Evolutionary conservation across 179 eudicot genomes (phyloP).

Genomic region (Silene noctiflora): DNA sequence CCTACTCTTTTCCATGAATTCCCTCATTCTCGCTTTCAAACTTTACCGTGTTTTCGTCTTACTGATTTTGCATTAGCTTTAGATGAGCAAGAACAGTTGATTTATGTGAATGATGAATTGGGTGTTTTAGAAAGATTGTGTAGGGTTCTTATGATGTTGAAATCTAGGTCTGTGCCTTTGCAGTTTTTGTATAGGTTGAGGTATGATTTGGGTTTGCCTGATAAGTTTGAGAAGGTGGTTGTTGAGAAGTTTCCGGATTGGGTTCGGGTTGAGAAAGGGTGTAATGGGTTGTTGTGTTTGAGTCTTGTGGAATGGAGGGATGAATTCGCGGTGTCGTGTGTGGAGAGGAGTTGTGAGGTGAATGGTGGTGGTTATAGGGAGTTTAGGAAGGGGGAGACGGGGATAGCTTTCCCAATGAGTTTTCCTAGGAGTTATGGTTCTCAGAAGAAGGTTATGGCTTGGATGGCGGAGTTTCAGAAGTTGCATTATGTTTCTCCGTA

Average conservation of each 20-base stretch:
- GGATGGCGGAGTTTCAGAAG: slow-evolving; percentile 98
- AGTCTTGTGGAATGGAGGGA: slow-evolving; percentile 56
- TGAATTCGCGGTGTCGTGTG: slow-evolving; percentile 62
- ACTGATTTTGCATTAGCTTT: slow-evolving; percentile 49
- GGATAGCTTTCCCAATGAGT: slow-evolving; percentile 62
- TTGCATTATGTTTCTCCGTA: slow-evolving; percentile 85
- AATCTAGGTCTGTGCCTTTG: slow-evolving; percentile 27
- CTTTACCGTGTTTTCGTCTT: slow-evolving; percentile 65
- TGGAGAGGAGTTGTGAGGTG: slow-evolving; percentile 49
- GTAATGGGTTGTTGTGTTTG: slow-evolving; percentile 49
- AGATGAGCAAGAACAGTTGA: slow-evolving; percentile 41
- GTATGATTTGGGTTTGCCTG: slow-evolving; percentile 91
- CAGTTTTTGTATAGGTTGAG: slow-evolving; percentile 46
- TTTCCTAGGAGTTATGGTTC: slow-evolving; percentile 87
- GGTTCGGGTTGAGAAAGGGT: slow-evolving; percentile 46
- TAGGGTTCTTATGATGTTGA: slow-evolving; percentile 41
- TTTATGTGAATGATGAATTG: slow-evolving; percentile 32
- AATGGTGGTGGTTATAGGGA: slow-evolving; percentile 39
- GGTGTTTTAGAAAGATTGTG: slow-evolving; percentile 26
- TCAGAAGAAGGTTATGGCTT: slow-evolving; percentile 73
- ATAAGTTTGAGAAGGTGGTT: slow-evolving; percentile 50
- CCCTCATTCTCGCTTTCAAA: slow-evolving; percentile 76
- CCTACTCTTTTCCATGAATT: slow-evolving; percentile 77
- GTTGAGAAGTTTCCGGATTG: slow-evolving; percentile 46
- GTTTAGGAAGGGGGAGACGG: slow-evolving; percentile 59